phyloP scores from a whole-genome alignment of 2,329 filamentous ascomycete species.

The Aureobasidium sp. region DNA sequence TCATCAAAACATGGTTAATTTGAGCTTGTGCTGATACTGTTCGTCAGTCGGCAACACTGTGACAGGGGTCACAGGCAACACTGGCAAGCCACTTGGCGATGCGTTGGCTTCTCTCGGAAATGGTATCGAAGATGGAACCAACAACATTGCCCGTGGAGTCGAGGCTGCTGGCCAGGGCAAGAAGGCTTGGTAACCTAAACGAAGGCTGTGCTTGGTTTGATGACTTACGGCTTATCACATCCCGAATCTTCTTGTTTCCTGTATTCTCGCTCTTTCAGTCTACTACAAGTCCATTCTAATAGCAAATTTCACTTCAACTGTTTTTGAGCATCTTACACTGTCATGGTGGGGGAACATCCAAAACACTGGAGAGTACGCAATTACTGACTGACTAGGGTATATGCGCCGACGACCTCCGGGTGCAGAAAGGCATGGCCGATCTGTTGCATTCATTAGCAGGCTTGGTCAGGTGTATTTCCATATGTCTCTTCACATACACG shows the following conservation, averaged over 20 bases:
- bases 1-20: not conserved
- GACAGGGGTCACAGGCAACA: constrained; percentile 39
- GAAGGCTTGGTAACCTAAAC: constrained; percentile 23
- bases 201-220: not conserved
- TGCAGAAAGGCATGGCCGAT: not conserved
- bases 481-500: not conserved
- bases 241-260: not conserved
- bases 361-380: not conserved
- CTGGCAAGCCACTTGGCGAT: constrained; percentile 33
- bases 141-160: constrained; percentile 37
- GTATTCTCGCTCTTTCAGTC: not conserved
- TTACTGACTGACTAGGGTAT: not conserved
- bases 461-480: not conserved
- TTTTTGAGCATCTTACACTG: not conserved
- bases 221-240: not conserved
- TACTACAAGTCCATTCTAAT: not conserved
- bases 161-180: constrained; percentile 43
- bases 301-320: not conserved
- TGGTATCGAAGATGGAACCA: constrained; percentile 39
- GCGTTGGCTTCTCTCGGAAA: constrained; percentile 36
- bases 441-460: not conserved
- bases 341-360: not conserved
- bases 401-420: not conserved
- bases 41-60: constrained; percentile 36
- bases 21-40: not conserved